A percentile compares a stretch with the other conserved stretches of the same genome.
phyloP scores from a whole-genome alignment of 306 rosid species.

The Cajanus cajan region DNA sequence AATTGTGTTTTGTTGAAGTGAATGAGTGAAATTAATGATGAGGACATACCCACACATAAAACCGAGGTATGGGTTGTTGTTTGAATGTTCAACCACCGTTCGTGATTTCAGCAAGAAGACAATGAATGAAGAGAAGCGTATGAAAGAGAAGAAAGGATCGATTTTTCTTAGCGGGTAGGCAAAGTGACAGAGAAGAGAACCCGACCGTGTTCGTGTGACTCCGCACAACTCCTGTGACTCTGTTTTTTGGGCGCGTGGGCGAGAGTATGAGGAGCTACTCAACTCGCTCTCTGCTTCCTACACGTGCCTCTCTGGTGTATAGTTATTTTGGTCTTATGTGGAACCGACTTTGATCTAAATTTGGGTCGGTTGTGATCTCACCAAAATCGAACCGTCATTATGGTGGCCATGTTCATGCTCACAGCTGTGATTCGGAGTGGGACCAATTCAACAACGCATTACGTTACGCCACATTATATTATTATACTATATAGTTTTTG shows the following conservation, averaged over 20 bases:
- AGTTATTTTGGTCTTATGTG: slow-evolving; percentile 37
- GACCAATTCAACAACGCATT: not conserved
- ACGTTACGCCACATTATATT: slow-evolving; percentile 25
- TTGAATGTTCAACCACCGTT: slow-evolving; percentile 21
- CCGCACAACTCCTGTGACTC: not conserved
- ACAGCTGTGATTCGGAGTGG: not conserved
- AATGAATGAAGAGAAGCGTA: slow-evolving; percentile 34
- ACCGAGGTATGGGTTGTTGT: not conserved
- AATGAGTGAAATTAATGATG: slow-evolving; percentile 22
- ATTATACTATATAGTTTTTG: not conserved
- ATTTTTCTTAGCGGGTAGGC: slow-evolving; percentile 62
- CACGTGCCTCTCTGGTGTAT: slow-evolving; percentile 39
- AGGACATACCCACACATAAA: slow-evolving; percentile 23
- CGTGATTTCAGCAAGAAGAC: not conserved
- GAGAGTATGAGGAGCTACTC: not conserved
- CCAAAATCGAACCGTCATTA: not conserved
- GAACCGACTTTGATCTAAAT: slow-evolving; percentile 27
- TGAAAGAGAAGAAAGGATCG: slow-evolving; percentile 40
- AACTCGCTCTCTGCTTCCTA: slow-evolving; percentile 22
- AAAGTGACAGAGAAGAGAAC: slow-evolving; percentile 45
- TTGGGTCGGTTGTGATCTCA: not conserved
- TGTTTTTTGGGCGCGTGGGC: slow-evolving; percentile 14
- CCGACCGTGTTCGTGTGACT: slow-evolving; percentile 7
- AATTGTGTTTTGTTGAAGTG: not conserved
- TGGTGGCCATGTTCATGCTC: not conserved